Base-by-base conservation (phyloP, 176 grass and related monocot genomes). In the Poa annua region DNA sequence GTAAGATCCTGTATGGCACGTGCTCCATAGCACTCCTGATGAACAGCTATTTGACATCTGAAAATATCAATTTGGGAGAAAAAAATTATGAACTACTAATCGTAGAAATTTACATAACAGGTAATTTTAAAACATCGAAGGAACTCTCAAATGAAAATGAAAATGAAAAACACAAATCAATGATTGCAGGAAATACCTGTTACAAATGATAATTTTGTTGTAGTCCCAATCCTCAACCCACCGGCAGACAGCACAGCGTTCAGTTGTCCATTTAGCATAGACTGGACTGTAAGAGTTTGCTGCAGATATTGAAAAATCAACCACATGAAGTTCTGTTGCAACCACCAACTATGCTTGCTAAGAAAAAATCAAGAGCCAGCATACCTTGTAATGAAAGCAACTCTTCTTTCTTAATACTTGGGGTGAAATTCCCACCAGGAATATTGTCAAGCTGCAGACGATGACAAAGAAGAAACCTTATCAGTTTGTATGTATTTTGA, bases 141-240 rank as follows among this genome's bases (percentile, higher is more conserved):
- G 25, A 73, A 55, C 8, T 36, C 36, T 33, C 19, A 83, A 77
- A 41, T 76, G 75, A 15, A 14, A 77, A 41, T 76, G 75, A 15
- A 14, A 50, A 12, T 57, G 64, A 16, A 14, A 2, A 57, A 48
- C 41, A 80, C 64, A 39, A 54, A 16, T 9, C 57, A 9, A 53
- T 24, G 10, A 19, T 16, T 48, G 25, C n/a, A 64, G 56, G 66
- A 90, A 71, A 52, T 87, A 92, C 96, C 96, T 93, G 83, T 99
- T 99, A 86, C 96, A 99, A 68, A 99, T 96, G 22, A 99, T 99
- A 67, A 99, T 96, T 88, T 99, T 96, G 55, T 99, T 99, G 82
- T 96, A 93, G 74, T 99, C 96, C 96, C 96, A 99, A 75, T 99
- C 96, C 78, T 96, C 92, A 88, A 99, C 88, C 96, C 96, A 95